A percentile compares a stretch with the other conserved stretches of the same genome.
These are phyloP conservation scores for Diaporthe capsici DNA, from an alignment of 2,329 filamentous ascomycete species.

Conservation along the genomic window DNA sequence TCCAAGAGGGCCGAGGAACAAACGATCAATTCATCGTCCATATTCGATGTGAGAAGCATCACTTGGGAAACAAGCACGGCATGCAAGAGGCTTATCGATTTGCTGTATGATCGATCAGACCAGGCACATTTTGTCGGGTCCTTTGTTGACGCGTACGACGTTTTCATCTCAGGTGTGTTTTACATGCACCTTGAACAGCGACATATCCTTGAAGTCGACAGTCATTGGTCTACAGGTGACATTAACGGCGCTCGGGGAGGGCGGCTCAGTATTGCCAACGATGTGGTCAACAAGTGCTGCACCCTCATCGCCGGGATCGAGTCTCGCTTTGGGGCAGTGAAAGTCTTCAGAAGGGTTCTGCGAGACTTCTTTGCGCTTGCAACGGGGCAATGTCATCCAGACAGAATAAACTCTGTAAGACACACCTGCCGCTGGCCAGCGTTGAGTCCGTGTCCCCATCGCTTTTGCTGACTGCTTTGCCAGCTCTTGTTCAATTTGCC, in stretches of 20 bases:
- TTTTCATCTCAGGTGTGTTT: not conserved
- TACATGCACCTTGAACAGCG: not conserved
- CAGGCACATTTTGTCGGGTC: not conserved
- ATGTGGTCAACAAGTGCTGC: not conserved
- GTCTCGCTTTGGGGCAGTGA: conserved; percentile 5
- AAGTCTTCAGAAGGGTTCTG: not conserved
- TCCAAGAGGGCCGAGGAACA: too few relatives aligned
- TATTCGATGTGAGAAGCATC: not conserved
- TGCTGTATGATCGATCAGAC: not conserved
- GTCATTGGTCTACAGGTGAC: not conserved
- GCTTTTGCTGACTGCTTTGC: not conserved
- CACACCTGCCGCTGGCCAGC: not conserved
- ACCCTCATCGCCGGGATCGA: conserved; percentile 2
- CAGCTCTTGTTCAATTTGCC: not conserved
- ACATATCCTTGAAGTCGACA: rapidly evolving
- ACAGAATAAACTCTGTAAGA: not conserved
- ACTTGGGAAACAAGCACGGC: not conserved
- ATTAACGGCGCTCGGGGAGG: not conserved
- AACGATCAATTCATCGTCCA: not conserved
- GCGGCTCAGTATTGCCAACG: not conserved
- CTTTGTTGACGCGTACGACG: not conserved
- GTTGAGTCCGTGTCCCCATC: too few relatives aligned
- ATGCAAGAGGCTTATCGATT: not conserved
- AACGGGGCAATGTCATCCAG: not conserved
- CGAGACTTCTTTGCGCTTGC: not conserved